Base-by-base conservation (phyloP, 805 yeast genomes). In the Kodamaea kaohsiungensis region DNA sequence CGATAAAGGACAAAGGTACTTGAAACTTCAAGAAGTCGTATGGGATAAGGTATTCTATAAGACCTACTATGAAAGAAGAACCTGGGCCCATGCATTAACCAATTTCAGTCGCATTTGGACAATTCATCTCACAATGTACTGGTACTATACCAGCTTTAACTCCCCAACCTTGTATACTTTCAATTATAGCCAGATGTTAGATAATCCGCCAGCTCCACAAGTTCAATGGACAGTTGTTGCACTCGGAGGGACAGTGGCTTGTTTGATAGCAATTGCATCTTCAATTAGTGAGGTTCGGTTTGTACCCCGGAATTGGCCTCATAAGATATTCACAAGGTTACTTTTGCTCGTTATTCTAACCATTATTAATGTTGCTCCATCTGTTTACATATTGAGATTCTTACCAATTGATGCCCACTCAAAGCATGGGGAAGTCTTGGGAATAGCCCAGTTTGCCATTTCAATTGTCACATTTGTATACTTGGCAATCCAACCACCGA, bases 91-190 rank as follows among this genome's bases (percentile, higher is more conserved):
- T 62, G 56, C 77, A 2, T 66, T 80, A 0, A 73, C 81, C 0
- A 80, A 81, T 58, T 81, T 80, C 56, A 79, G 76, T 59, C 65
- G 85, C 56, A 75, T 81, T 13, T 81, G 85, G 85, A 75, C 78
- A 10, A 78, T 81, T 49, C 85, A 81, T 59, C 57, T 78, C 5
- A 66, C 78, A 2, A 68, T 76, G 62, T 81, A 77, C 62, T 81
- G 85, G 85, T 81, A 75, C 58, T 79, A 70, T 56, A 77, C 82
- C 4, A 71, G 79, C 53, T 78, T 79, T 58, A 81, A 81, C 57
- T 73, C 84, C 0, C 82, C 83, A 1, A 67, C 80, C 4, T 59
- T 81, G 5, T 81, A 79, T 63, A 81, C 85, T 7, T 64, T 62
- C 19, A 60, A 76, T 43, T 80, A 78, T 56, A 52, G 58, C 35